phyloP scores from a whole-genome alignment of 2,329 filamentous ascomycete species.

The Aspergillus candidus region DNA sequence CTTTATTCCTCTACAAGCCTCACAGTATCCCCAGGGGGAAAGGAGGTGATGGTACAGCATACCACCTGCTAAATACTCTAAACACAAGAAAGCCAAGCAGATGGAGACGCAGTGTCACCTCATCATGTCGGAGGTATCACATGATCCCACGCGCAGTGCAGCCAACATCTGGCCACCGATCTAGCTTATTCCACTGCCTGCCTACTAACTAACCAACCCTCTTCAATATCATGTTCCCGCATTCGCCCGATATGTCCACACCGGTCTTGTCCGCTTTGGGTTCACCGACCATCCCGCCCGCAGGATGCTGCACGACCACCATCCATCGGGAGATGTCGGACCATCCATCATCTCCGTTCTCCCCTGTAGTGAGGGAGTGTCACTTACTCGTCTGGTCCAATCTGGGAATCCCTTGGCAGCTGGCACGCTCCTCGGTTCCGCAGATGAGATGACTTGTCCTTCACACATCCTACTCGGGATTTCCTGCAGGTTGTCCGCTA shows the following conservation, averaged over 20 bases:
- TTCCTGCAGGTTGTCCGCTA: not conserved
- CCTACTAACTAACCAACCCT: too few relatives aligned
- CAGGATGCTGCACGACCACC: constrained; percentile 12
- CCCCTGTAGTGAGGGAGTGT: too few relatives aligned
- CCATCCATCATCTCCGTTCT: too few relatives aligned
- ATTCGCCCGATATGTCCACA: constrained; percentile 18
- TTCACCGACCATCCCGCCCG: constrained; percentile 21
- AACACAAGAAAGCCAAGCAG: too few relatives aligned
- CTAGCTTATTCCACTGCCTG: too few relatives aligned
- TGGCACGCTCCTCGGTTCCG: not conserved
- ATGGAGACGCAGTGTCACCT: too few relatives aligned
- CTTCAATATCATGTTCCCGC: constrained; percentile 10
- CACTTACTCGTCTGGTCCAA: too few relatives aligned
- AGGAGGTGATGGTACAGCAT: too few relatives aligned
- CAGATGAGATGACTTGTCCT: not conserved
- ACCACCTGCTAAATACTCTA: too few relatives aligned
- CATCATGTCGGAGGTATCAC: constrained; percentile 14
- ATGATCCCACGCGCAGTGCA: constrained; percentile 13
- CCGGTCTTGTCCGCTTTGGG: constrained; percentile 26
- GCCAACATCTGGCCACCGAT: too few relatives aligned
- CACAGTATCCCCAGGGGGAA: too few relatives aligned
- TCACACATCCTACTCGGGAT: not conserved
- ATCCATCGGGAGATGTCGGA: constrained; percentile 18
- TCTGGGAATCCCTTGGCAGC: not conserved
- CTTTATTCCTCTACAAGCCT: too few relatives aligned